phyloP scores from a whole-genome alignment of 495 filamentous ascomycete genomes.

The Trichoderma orchidacearum region DNA sequence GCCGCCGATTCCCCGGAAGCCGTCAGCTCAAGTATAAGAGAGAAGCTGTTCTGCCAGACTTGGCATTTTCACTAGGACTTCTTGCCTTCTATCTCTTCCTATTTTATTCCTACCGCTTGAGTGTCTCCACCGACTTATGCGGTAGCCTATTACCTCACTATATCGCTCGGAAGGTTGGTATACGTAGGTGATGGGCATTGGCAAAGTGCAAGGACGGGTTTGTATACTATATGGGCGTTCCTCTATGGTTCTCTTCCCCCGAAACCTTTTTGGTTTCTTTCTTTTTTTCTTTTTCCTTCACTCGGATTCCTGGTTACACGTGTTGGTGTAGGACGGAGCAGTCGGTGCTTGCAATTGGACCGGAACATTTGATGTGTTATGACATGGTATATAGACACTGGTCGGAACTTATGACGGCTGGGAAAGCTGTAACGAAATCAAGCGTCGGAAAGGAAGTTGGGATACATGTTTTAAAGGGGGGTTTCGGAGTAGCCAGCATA shows the following conservation, averaged over 20 bases:
- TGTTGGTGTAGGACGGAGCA: background rate
- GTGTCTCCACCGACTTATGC: background rate
- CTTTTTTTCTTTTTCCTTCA: background rate
- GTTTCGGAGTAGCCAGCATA: too few relatives aligned
- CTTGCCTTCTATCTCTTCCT: background rate
- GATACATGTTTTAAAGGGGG: too few relatives aligned
- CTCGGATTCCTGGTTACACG: background rate
- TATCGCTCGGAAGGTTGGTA: background rate
- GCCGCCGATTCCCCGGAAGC: conserved; percentile 41
- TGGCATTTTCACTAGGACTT: too few relatives aligned
- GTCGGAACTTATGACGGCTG: background rate
- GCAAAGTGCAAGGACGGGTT: too few relatives aligned
- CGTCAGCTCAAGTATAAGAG: background rate
- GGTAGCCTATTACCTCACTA: background rate
- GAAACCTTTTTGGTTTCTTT: background rate
- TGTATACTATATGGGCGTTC: too few relatives aligned
- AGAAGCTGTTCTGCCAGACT: background rate
- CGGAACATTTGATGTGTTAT: background rate
- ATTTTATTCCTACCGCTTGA: background rate
- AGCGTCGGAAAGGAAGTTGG: background rate
- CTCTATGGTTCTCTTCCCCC: background rate
- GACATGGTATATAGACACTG: background rate
- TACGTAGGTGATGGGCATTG: background rate
- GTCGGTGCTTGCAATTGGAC: too few relatives aligned
- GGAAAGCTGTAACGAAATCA: background rate